Percentiles rank a stretch among this genome's conserved stretches.
These are phyloP conservation scores for Trichoderma sp. DNA, from an alignment of 2,329 filamentous ascomycete species.

Conservation along the genomic window DNA sequence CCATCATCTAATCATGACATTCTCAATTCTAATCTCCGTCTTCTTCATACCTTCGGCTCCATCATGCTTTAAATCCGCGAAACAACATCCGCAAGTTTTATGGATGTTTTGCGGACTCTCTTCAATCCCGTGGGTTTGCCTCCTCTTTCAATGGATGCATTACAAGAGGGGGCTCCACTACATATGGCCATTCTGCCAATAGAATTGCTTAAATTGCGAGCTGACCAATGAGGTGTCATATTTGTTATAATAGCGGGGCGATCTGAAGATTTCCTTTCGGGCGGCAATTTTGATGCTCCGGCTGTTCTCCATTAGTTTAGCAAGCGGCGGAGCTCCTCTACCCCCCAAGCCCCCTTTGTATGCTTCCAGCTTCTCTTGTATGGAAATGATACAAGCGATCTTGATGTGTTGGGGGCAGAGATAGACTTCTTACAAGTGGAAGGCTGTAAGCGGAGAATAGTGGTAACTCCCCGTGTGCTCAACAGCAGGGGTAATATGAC, in stretches of 20 bases:
- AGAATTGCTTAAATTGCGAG: not conserved
- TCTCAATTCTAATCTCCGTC: not conserved
- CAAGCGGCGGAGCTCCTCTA: not conserved
- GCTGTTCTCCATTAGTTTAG: not conserved
- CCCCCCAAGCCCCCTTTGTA: no score
- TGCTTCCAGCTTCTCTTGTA: not conserved
- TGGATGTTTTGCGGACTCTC: not conserved
- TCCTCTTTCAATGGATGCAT: not conserved
- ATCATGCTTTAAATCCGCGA: slow-evolving; percentile 11
- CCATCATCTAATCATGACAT: not conserved
- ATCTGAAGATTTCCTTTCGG: not conserved
- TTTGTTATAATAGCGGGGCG: not conserved
- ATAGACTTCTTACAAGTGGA: not conserved
- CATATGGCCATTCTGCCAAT: not conserved
- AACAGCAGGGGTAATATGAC: not conserved
- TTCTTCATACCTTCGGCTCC: not conserved
- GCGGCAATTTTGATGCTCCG: not conserved
- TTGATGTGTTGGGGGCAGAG: not conserved
- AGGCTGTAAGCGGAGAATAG: not conserved
- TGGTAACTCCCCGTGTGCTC: not conserved
- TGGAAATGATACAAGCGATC: not conserved
- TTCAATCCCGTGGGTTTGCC: not conserved
- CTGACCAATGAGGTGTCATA: slow-evolving; percentile 1
- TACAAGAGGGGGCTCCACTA: not conserved
- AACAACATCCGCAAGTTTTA: not conserved